phyloP scores from a whole-genome alignment of 345 rosid species.

The Physaria fendleri region DNA sequence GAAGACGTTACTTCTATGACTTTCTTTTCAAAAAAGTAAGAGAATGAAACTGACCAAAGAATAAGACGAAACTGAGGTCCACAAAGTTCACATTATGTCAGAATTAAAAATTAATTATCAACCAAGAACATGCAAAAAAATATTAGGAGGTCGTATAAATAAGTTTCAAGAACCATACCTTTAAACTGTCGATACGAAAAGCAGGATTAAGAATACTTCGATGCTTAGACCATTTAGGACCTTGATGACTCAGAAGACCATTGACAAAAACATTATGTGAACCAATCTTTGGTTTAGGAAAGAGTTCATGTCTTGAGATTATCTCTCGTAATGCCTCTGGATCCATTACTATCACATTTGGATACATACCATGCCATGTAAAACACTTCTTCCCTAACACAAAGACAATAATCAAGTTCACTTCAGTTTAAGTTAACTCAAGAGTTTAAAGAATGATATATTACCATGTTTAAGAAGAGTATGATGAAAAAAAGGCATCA shows the following conservation, averaged over 20 bases:
- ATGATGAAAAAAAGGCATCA: slow-evolving; percentile 37
- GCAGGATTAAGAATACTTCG: slow-evolving; percentile 50
- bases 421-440: too few relatives aligned
- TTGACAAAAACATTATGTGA: slow-evolving; percentile 30
- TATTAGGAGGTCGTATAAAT: too few relatives aligned
- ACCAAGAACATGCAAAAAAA: background rate
- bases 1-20: slow-evolving; percentile 26
- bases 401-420: too few relatives aligned
- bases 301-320: slow-evolving; percentile 31
- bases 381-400: slow-evolving; percentile 44
- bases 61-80: slow-evolving; percentile 27
- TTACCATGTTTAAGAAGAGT: slow-evolving; percentile 33
- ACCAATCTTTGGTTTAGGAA: slow-evolving; percentile 31
- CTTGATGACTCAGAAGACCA: slow-evolving; percentile 40
- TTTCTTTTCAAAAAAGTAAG: slow-evolving; percentile 12
- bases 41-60: slow-evolving; percentile 26
- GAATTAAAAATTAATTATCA: background rate
- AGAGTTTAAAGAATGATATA: slow-evolving; percentile 4
- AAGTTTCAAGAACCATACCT: too few relatives aligned
- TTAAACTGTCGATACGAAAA: slow-evolving; percentile 41
- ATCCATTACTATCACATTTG: slow-evolving; percentile 36
- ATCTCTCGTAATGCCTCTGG: slow-evolving; percentile 39
- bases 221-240: slow-evolving; percentile 48
- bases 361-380: slow-evolving; percentile 39
- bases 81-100: slow-evolving; percentile 21